These are phyloP conservation scores for Ceratobasidium sp. DNA, from an alignment of 1,284 basidiomycete genomes.

Conservation along the genomic window DNA sequence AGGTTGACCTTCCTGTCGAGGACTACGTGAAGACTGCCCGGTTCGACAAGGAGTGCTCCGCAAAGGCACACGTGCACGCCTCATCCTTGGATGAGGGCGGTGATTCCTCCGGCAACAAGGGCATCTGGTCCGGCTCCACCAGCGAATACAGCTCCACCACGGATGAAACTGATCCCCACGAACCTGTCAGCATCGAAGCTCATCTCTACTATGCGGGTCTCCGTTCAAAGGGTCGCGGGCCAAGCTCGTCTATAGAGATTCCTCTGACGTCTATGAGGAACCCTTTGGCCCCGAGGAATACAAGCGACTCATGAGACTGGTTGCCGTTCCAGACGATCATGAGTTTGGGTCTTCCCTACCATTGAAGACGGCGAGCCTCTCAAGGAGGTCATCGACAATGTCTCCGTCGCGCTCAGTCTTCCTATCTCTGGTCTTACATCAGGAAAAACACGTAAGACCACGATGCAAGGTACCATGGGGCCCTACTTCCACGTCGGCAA, in stretches of 20 bases:
- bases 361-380: constrained; percentile 53
- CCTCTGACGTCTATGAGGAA: constrained; percentile 54
- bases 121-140: no score
- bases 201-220: constrained; percentile 56
- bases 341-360: constrained; percentile 55
- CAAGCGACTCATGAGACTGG: constrained; percentile 55
- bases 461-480: constrained; percentile 56
- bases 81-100: no score
- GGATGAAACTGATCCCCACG: constrained; percentile 46
- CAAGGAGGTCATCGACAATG: constrained; percentile 54
- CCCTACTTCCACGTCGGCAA: constrained; percentile 55
- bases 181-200: constrained; percentile 54
- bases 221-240: constrained; percentile 52
- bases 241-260: constrained; percentile 58
- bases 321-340: constrained; percentile 53
- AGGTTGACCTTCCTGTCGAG: no score
- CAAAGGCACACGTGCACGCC: no score
- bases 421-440: constrained; percentile 51
- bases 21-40: no score
- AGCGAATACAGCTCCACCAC: no score
- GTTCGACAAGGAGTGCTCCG: no score
- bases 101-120: no score
- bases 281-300: constrained; percentile 56
- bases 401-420: constrained; percentile 48
- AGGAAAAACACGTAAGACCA: no score